Base-by-base conservation (phyloP, 192 early-diverging fungal species). In the Haplosporangium gracile region DNA sequence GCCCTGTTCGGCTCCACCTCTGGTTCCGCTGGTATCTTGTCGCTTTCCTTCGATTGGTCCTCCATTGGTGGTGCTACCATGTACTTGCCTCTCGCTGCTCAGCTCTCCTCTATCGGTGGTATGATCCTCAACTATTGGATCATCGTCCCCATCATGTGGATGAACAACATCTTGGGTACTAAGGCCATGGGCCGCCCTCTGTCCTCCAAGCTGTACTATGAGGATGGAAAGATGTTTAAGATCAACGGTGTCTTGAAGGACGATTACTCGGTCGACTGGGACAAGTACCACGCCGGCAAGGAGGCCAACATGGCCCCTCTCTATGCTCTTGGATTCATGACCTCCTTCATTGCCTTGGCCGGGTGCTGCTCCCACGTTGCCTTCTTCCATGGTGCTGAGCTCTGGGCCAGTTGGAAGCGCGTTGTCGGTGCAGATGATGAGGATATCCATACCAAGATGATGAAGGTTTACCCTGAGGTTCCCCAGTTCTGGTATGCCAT, bases 301-400 rank as follows among this genome's bases (percentile, higher is more conserved):
- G 42, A 73, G 82, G 74, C 80, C 83, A 26, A 40, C 85, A 81
- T 81, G 51, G 53, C 72, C 10, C 49, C 79, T 29, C 77, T 91
- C 71, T 90, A 89, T 70, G 89, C 88, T 47, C 60, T 91, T 29
- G 75, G 87, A 42, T 93, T 89, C 70, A 84, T 80, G 74, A 80
- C 90, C n/a, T 83, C 85, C 39, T 92, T 94, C 78, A 81, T 92
- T 63, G 88, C 83, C 45, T 70, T 95, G 76, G 84, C 91, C 38
- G 83, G 89, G 26, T 71, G 89, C 6, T 32, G 95, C 15, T 82
- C 88, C 38, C 94, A 96, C 71, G 88, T 90, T 29, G 65, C 55
- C 34, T 80, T 95, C 29, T 93, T 89, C 88, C 91, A 95, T 43
- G 92, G 94, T 36, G 78, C 81, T 70, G 85, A 93, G 63, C 91